Percentiles rank a stretch among this genome's conserved stretches.
Conservation (phyloP, 1,284 basidiomycete species). For the Phellinidium pouzarii region DNA sequence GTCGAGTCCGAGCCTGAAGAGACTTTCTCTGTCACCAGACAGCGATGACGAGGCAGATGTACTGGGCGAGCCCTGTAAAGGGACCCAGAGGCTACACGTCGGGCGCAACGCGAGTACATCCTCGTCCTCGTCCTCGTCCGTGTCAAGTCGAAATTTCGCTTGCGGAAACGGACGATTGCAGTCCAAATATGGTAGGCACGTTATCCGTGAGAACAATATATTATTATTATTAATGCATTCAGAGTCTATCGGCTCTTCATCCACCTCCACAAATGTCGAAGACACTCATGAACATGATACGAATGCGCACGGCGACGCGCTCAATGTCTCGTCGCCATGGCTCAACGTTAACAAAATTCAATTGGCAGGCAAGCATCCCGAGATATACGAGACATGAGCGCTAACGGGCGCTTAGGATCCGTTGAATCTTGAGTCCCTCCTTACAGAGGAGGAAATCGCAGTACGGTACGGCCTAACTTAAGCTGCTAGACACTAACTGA, state of each 20-base stretch:
- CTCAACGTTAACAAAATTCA: constrained; percentile 33
- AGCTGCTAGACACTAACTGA: constrained; percentile 2
- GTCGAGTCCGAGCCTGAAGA: not conserved
- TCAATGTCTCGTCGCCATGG: constrained; percentile 2
- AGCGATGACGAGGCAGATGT: not conserved
- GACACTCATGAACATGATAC: not conserved
- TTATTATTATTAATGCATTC: no score
- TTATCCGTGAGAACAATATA: no score
- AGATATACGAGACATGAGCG: not conserved
- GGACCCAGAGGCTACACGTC: not conserved
- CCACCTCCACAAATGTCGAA: not conserved
- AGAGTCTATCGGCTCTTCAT: no score
- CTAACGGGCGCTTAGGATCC: constrained; percentile 52
- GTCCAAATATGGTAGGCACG: no score
- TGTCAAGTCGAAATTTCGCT: no score
- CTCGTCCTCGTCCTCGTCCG: not conserved
- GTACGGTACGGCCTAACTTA: constrained; percentile 81
- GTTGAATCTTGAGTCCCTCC: constrained; percentile 63
- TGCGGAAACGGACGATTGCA: no score
- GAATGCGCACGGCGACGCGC: not conserved
- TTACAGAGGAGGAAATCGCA: constrained; percentile 88
- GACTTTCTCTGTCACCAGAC: not conserved
- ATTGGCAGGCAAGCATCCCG: constrained; percentile 53
- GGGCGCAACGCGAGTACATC: not conserved
- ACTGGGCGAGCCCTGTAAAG: not conserved